Base-by-base conservation (phyloP, 164 flowering plant species). In the Protea cynaroides region DNA sequence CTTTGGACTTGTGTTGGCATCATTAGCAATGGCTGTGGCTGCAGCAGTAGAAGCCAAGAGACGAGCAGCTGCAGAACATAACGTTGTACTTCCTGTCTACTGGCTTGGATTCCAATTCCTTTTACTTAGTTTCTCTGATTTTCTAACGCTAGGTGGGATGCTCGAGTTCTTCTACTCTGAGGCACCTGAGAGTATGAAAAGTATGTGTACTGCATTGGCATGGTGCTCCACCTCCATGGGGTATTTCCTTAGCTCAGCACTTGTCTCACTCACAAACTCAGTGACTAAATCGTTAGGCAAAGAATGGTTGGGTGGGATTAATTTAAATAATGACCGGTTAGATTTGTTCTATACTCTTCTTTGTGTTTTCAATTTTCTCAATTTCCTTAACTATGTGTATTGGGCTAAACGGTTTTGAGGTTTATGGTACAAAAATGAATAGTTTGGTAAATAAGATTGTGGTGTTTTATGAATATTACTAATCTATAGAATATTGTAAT, bases 161-260 rank as follows among this genome's bases (percentile, higher is more conserved):
- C 71, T 75, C 0, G 81, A 78, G 25, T 75, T 78, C 34, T 78
- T 78, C 61, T 72, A 75, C 63, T 64, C 74, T 1, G 72, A 78
- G 61, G 70, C 73, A 5, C 79, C 79, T 54, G 63, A 64, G 25
- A 68, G 61, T 3, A 50, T 75, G 29, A 78, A 72, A n/a, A 63
- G 79, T 25, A 67, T 70, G 14, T 66, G 73, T 13, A 66, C 76
- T 54, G 72, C 75, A 23, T 68, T 78, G 56, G 59, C 70, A 13
- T 72, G 76, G 74, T 67, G 65, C 37, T 66, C 79, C 1, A 66
- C 67, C 60, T 38, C 78, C 0, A 37, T 77, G 44, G 80, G 80
- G 7, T 74, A 69, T 51, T 78, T 56, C 51, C 47, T 78, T 54
- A 75, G 81, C 65, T 59, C 74, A 4, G 54, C 66, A 5, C 11